phyloP scores from a whole-genome alignment of 2,329 filamentous ascomycete genomes.

The Byssoonygena ceratinophila region DNA sequence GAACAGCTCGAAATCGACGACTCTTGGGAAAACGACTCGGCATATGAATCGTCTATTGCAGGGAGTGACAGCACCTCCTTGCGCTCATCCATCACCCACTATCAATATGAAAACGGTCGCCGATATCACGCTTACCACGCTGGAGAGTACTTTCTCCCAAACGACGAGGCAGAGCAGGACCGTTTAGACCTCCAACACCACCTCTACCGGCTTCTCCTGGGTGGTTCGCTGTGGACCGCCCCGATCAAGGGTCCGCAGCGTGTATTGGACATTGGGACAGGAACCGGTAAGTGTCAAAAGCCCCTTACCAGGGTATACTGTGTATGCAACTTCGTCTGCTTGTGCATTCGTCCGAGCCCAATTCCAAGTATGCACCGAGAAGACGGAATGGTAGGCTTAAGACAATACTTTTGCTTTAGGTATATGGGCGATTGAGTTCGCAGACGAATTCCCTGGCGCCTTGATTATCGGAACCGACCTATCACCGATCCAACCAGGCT shows the following conservation, averaged over 20 bases:
- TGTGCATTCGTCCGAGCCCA: not conserved
- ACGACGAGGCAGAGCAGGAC: constrained; percentile 46
- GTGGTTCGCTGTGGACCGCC: constrained; percentile 38
- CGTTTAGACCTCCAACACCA: constrained; percentile 48
- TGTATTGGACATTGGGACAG: constrained; percentile 50
- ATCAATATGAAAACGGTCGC: constrained; percentile 33
- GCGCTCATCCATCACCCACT: constrained; percentile 14
- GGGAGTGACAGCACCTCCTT: constrained; percentile 11
- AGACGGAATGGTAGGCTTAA: not conserved
- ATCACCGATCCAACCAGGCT: constrained; percentile 55
- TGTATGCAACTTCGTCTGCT: too few relatives aligned
- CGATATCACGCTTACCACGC: constrained; percentile 37
- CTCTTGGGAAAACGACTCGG: constrained; percentile 2
- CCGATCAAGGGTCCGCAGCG: constrained; percentile 38
- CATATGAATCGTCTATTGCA: constrained; percentile 8
- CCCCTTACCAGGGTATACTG: too few relatives aligned
- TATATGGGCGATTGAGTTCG: constrained; percentile 15
- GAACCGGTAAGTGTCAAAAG: constrained; percentile 34
- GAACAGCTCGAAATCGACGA: constrained; percentile 10
- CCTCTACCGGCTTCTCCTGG: constrained; percentile 41
- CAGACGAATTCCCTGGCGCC: constrained; percentile 13
- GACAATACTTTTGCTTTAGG: not conserved
- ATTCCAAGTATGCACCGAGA: not conserved
- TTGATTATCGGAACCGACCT: constrained; percentile 35
- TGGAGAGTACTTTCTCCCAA: constrained; percentile 40